A percentile compares a stretch with the other conserved stretches of the same genome.
phyloP scores from a whole-genome alignment of 164 flowering plant species.

The Liriodendron chinense region DNA sequence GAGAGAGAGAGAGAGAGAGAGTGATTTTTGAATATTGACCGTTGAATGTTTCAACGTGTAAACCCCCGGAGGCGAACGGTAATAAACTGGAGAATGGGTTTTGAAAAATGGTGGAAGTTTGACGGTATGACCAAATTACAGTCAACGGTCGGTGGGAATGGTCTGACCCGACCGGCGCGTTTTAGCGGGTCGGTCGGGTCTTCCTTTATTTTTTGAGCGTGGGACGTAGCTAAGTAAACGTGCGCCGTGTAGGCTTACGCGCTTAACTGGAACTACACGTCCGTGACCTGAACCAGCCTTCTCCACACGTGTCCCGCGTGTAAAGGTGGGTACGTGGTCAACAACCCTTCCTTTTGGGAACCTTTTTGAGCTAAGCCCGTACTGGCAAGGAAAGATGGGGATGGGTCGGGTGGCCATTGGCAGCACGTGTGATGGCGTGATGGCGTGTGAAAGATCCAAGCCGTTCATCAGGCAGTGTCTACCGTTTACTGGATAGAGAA shows the following conservation, averaged over 20 bases:
- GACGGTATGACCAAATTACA: neutral
- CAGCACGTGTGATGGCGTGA: too few species aligned
- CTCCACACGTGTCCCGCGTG: too few species aligned
- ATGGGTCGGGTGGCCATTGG: too few species aligned
- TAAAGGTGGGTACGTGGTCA: too few species aligned
- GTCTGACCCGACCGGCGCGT: neutral
- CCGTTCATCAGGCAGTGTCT: too few species aligned
- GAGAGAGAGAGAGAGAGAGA: neutral
- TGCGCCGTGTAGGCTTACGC: neutral
- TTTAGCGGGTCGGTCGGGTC: neutral
- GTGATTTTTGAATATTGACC: constrained; percentile 38
- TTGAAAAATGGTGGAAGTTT: neutral
- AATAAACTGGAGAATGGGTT: neutral
- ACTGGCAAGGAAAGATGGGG: too few species aligned
- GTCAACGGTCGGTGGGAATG: neutral
- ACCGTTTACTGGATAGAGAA: too few species aligned
- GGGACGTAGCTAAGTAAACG: neutral
- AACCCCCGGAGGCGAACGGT: neutral
- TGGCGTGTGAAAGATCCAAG: too few species aligned
- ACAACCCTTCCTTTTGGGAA: too few species aligned
- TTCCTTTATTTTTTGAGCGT: neutral
- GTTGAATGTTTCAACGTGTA: constrained; percentile 30
- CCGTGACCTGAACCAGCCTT: too few species aligned
- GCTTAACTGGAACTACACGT: neutral
- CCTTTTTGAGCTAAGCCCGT: too few species aligned